A percentile compares a stretch with the other conserved stretches of the same genome.
Evolutionary conservation across 306 rosid species (phyloP).

Genomic region (Quercus glauca): DNA sequence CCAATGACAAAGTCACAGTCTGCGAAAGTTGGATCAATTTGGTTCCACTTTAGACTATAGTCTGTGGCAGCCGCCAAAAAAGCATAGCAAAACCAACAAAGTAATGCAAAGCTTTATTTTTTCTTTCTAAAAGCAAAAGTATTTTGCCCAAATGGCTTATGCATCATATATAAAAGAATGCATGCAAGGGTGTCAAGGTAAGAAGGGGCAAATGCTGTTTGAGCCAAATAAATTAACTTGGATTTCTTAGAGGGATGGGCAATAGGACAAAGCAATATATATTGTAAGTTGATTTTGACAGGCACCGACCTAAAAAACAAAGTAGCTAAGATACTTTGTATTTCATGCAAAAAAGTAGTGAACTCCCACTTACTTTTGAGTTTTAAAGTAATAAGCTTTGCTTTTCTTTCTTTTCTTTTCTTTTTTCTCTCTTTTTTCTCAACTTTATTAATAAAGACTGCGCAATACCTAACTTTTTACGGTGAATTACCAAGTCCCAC

Average conservation of each 20-base stretch:
- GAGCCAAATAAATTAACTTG: constrained; percentile 28
- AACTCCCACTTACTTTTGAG: constrained; percentile 30
- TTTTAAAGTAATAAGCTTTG: constrained; percentile 29
- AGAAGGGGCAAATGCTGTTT: constrained; percentile 1
- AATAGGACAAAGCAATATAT: constrained; percentile 34
- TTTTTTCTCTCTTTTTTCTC: neutral
- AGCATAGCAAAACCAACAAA: constrained; percentile 15
- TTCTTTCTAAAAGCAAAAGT: constrained; percentile 30
- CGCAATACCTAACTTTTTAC: constrained; percentile 36
- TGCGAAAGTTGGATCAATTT: too few species aligned
- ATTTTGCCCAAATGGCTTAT: constrained; percentile 17
- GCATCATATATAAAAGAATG: constrained; percentile 5
- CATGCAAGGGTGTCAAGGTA: constrained; percentile 1
- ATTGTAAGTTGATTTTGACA: constrained; percentile 49
- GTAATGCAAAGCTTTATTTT: constrained; percentile 27
- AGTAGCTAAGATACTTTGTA: constrained; percentile 34
- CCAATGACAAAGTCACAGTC: too few species aligned
- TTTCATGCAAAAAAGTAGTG: constrained; percentile 37
- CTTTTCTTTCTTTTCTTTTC: constrained; percentile 5
- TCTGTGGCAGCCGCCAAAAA: neutral
- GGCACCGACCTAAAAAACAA: constrained; percentile 42
- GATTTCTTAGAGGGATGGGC: constrained; percentile 33
- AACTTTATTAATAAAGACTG: constrained; percentile 17
- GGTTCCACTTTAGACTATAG: too few species aligned
- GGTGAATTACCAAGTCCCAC: constrained; percentile 20